phyloP scores from a whole-genome alignment of 176 grass and related monocot species.

The Coix lacrymajobi region DNA sequence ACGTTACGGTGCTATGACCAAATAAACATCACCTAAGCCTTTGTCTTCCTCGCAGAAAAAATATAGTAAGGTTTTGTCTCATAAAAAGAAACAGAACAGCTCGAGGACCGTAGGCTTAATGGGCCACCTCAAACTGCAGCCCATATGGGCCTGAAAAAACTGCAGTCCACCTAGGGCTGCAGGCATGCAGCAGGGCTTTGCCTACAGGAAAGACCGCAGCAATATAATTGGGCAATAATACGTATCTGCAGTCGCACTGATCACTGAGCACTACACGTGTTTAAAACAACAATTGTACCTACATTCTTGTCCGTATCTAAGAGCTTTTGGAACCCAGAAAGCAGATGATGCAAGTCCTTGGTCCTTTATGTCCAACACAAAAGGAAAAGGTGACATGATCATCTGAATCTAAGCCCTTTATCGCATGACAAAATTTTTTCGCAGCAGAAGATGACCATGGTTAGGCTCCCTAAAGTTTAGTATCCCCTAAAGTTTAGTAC shows the following conservation, averaged over 20 bases:
- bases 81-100: background rate
- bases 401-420: conserved; percentile 16
- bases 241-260: background rate
- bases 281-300: background rate
- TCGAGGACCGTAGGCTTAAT: background rate
- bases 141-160: background rate
- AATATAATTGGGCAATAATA: too few relatives aligned
- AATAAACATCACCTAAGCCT: too few relatives aligned
- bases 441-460: background rate
- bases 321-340: conserved; percentile 11
- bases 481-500: too few relatives aligned
- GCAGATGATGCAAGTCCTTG: conserved; percentile 10
- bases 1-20: too few relatives aligned
- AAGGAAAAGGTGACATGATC: conserved; percentile 20
- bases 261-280: background rate
- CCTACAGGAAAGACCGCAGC: background rate
- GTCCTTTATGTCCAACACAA: conserved; percentile 11
- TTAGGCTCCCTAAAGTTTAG: too few relatives aligned
- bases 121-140: background rate
- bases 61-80: background rate
- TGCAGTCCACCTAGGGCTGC: background rate
- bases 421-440: conserved; percentile 22
- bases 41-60: background rate
- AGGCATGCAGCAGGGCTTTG: too few relatives aligned
- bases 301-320: conserved; percentile 9